These are phyloP conservation scores for Sphagnum fallax DNA, from an alignment of 228 moss, liverwort and hornwort genomes.

Conservation along the genomic window DNA sequence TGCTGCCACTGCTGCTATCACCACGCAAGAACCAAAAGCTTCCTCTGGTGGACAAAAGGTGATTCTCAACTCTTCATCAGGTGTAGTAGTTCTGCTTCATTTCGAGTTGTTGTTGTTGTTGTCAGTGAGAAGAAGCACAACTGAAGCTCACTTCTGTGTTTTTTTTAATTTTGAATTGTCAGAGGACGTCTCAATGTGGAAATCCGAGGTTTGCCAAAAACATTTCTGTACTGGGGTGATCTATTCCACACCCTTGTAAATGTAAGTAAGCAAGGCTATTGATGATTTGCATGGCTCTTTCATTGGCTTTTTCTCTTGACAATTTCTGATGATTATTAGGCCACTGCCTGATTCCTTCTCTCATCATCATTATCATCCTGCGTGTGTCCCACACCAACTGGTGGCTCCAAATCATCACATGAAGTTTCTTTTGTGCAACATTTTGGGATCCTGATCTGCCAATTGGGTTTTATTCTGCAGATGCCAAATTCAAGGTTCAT, in stretches of 20 bases:
- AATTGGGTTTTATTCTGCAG: constrained; percentile 9
- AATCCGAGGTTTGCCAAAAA: constrained; percentile 75
- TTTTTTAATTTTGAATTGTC: neutral
- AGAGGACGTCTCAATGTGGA: constrained; percentile 94
- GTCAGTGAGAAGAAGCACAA: no score
- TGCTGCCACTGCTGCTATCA: constrained; percentile 15
- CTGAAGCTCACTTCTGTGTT: no score
- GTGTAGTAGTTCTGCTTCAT: no score
- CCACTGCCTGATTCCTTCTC: neutral
- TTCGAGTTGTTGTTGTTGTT: no score
- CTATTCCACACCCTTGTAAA: constrained; percentile 92
- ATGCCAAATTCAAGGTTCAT: constrained; percentile 77
- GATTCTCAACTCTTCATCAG: no score
- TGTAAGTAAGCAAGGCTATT: constrained; percentile 15
- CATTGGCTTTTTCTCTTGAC: no score
- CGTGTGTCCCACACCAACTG: neutral
- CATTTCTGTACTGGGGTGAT: constrained; percentile 85
- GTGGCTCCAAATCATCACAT: neutral
- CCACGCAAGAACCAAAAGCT: constrained; percentile 32
- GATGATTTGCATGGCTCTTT: no score
- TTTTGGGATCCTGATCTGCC: neutral
- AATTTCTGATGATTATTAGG: neutral
- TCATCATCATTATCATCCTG: neutral
- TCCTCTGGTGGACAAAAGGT: constrained; percentile 51
- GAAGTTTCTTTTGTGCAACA: no score